Evolutionary conservation across 106 monocot genomes (phyloP), one percentile per base, ranked within the genome.

Genomic region (Phalaenopsis equestris): DNA sequence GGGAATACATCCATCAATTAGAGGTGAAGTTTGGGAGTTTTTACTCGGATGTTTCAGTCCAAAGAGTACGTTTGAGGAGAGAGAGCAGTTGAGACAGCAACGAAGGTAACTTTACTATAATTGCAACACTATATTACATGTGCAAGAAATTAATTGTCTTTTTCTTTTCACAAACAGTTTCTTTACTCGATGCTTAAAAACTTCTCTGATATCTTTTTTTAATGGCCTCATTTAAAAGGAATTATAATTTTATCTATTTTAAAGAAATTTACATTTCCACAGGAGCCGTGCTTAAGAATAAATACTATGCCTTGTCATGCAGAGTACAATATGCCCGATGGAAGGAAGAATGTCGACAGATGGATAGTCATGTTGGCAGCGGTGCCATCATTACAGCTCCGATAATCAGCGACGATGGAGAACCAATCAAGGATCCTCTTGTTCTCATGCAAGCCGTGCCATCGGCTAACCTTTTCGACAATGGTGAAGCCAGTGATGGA

Each of bases 21-120:
- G 92, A 86, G 98, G 98, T 76, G 93, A 84, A 48, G 98, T 99
- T 80, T 99, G 98, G 98, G 98, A 99, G 65, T 99, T 94, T 83
- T 78, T 99, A 73, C 94, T 99, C 78, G 94, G 94, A 41, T 99
- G 98, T 81, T 99, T 88, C 82, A 91, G 94, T 80, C 92, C 98
- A 47, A 87, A 79, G 65, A 93, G 92, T 81, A 92, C 94, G 72
- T 93, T 88, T 88, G 94, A 93, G 52, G 90, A 99, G 58, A 72
- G 98, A 76, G 91, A 85, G 38, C 73, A 88, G n/a, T 56, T 95
- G 75, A 89, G 94, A 79, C 87, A 94, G 75, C 84, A 57, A 5
- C 79, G 94, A 57, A 99, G 98, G 98, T 99, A 83, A 8, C 73
- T 19, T 6, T 19, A 45, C n/a, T 39, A 70, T 39, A 39, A 38